Conservation (phyloP, 768 basidiomycete genomes). For the Agrocybe chaxingu region DNA sequence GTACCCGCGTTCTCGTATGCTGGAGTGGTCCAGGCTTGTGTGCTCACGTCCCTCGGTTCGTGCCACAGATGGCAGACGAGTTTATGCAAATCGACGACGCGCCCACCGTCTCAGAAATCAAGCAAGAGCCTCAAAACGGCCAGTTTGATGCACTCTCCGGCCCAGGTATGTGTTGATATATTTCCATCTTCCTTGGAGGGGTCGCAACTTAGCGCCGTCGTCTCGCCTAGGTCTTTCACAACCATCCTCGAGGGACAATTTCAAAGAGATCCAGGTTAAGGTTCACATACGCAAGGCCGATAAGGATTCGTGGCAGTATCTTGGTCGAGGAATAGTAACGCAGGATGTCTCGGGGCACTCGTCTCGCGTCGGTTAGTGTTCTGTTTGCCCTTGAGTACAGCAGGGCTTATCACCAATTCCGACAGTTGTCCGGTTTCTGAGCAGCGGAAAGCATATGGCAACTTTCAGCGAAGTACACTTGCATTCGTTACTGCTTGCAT, state of each 20-base stretch:
- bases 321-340: slow-evolving; percentile 73
- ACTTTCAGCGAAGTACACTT: slow-evolving; percentile 5
- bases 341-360: slow-evolving; percentile 75
- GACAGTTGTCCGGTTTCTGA: slow-evolving; percentile 11
- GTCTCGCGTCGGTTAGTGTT: slow-evolving; percentile 73
- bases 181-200: neutral
- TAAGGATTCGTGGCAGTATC: slow-evolving; percentile 76
- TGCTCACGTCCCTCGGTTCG: neutral
- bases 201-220: neutral
- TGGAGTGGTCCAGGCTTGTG: neutral
- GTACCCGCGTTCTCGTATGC: too few relatives aligned
- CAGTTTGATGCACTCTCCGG: slow-evolving; percentile 7
- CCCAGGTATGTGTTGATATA: slow-evolving; percentile 9
- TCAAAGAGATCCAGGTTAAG: slow-evolving; percentile 80
- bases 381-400: slow-evolving; percentile 2
- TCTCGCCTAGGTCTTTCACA: slow-evolving; percentile 5
- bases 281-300: slow-evolving; percentile 81
- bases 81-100: slow-evolving; percentile 42
- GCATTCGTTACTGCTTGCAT: neutral
- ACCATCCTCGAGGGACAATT: slow-evolving; percentile 44
- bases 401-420: neutral
- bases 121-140: slow-evolving; percentile 4
- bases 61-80: slow-evolving; percentile 33
- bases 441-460: slow-evolving; percentile 7
- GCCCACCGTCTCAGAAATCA: slow-evolving; percentile 7